phyloP scores from a whole-genome alignment of 352 stramenopile species.

The Phytopythium helicoides region DNA sequence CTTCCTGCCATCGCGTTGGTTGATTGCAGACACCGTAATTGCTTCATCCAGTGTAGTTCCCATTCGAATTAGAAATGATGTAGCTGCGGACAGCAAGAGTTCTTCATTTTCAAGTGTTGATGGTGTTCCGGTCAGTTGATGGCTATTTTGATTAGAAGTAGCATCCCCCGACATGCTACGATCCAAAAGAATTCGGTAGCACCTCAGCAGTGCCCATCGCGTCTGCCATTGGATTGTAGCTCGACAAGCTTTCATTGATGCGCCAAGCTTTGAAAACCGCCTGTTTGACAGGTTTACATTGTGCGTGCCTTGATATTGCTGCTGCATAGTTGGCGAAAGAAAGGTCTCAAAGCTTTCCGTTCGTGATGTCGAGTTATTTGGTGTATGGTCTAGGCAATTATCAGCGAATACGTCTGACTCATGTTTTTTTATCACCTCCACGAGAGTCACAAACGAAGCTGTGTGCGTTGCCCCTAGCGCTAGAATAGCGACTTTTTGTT shows the following conservation, averaged over 20 bases:
- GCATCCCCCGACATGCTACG: too few relatives aligned
- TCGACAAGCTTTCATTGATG: conserved; percentile 8
- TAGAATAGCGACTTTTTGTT: conserved; percentile 54
- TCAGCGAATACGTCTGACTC: conserved; percentile 51
- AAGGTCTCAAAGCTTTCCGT: conserved; percentile 2
- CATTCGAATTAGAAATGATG: conserved; percentile 28
- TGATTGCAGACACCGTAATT: neutral
- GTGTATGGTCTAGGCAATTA: neutral
- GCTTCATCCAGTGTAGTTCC: conserved; percentile 14
- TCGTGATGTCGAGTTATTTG: neutral
- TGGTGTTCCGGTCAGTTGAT: too few relatives aligned
- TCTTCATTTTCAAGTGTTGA: neutral
- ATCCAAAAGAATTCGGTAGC: conserved; percentile 53
- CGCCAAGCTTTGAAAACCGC: conserved; percentile 7
- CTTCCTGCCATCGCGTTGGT: conserved; percentile 12
- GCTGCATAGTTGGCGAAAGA: neutral
- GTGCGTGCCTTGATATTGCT: neutral
- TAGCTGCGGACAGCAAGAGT: conserved; percentile 13
- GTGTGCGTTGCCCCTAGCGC: conserved; percentile 42
- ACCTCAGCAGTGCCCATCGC: conserved; percentile 58
- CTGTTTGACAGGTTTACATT: neutral
- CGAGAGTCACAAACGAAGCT: conserved; percentile 30
- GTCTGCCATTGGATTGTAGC: conserved; percentile 31
- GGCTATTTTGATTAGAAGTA: too few relatives aligned
- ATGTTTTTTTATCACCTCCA: conserved; percentile 51